Percentiles rank a stretch among this genome's conserved stretches.
Conservation (phyloP, 2,329 filamentous ascomycete genomes). For the Coniochaeta ligniaria region DNA sequence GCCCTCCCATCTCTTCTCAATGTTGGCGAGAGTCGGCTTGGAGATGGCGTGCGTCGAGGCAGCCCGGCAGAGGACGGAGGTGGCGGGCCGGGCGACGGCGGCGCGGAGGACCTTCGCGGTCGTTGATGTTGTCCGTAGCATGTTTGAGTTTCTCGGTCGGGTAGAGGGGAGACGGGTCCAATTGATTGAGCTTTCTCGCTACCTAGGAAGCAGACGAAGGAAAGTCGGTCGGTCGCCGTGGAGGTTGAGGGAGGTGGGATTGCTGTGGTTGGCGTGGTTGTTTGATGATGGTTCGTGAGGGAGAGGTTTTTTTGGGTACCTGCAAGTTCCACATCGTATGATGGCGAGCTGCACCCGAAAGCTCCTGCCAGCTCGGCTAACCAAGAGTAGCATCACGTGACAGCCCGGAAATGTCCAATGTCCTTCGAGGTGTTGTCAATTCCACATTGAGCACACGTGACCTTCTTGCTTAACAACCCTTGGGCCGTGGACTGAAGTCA, state of each 20-base stretch:
- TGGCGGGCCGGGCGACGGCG: conserved; percentile 30
- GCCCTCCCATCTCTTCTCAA: conserved; percentile 98
- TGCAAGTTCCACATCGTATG: neutral
- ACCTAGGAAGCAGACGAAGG: neutral
- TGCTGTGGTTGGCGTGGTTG: neutral
- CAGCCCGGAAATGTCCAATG: neutral
- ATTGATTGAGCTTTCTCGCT: conserved; percentile 9
- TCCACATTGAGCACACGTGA: conserved; percentile 74
- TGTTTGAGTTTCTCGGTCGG: conserved; percentile 22
- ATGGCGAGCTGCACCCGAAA: neutral
- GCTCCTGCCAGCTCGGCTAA: conserved; percentile 2
- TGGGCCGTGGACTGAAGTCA: no score
- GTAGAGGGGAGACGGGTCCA: conserved; percentile 16
- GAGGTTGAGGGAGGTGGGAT: neutral
- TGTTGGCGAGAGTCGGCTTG: conserved; percentile 94
- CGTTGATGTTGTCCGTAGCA: conserved; percentile 46
- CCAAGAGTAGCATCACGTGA: neutral
- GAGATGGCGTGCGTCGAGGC: conserved; percentile 86
- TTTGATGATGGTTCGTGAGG: neutral
- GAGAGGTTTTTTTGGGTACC: conserved; percentile 1
- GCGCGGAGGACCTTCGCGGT: conserved; percentile 41
- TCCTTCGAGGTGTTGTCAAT: neutral
- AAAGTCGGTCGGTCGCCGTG: neutral
- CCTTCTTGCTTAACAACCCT: neutral
- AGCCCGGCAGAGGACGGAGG: conserved; percentile 30